Evolutionary conservation across 2,329 filamentous ascomycete species (phyloP).

Genomic region (Colletotrichum nymphaeae): DNA sequence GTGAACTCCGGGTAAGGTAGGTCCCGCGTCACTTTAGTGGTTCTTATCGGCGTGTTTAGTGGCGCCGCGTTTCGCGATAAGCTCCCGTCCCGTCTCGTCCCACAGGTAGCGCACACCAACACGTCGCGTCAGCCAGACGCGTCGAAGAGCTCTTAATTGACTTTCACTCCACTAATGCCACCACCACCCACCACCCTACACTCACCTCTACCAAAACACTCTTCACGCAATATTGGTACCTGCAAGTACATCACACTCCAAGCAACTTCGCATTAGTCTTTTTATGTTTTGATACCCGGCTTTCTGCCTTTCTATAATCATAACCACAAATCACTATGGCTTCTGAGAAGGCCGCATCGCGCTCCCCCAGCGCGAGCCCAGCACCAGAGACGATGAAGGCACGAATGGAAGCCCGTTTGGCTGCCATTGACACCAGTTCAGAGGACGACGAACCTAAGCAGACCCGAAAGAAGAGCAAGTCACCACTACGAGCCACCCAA

Average conservation of each 20-base stretch:
- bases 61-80: slow-evolving; percentile 30
- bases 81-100: slow-evolving; percentile 1
- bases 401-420: slow-evolving; percentile 66
- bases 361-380: slow-evolving; percentile 51
- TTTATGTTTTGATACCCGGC: slow-evolving; percentile 29
- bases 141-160: slow-evolving; percentile 33
- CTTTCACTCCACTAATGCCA: slow-evolving; percentile 22
- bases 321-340: slow-evolving; percentile 54
- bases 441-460: slow-evolving; percentile 44
- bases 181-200: neutral
- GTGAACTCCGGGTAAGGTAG: slow-evolving; percentile 2
- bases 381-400: slow-evolving; percentile 58
- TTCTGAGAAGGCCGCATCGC: slow-evolving; percentile 59
- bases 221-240: slow-evolving; percentile 24
- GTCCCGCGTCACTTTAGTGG: neutral
- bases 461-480: slow-evolving; percentile 11
- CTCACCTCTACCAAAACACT: slow-evolving; percentile 26
- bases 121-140: slow-evolving; percentile 31
- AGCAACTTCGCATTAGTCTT: neutral
- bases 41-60: slow-evolving; percentile 32
- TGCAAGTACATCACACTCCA: neutral
- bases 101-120: slow-evolving; percentile 13
- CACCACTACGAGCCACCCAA: neutral
- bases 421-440: slow-evolving; percentile 60
- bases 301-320: neutral